A percentile compares a stretch with the other conserved stretches of the same genome.
These are phyloP conservation scores for Piper betle DNA, from an alignment of 164 flowering plant species.

Conservation along the genomic window DNA sequence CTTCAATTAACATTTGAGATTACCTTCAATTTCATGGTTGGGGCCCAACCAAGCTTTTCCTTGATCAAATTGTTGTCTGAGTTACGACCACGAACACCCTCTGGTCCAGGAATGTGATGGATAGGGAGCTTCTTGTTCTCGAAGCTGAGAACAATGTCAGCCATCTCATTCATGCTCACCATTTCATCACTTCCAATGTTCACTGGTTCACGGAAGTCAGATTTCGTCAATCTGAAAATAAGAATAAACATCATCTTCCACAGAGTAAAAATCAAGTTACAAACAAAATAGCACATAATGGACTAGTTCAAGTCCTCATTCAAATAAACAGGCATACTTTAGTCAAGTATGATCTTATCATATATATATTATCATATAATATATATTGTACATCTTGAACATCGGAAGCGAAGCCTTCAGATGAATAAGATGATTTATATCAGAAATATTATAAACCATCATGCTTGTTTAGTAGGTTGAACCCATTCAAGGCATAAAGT, in stretches of 20 bases:
- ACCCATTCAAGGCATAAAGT: too few species aligned
- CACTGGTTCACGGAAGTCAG: slow-evolving; percentile 91
- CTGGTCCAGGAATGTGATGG: slow-evolving; percentile 95
- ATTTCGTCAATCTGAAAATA: slow-evolving; percentile 60
- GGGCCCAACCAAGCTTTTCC: slow-evolving; percentile 97
- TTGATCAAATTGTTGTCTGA: slow-evolving; percentile 92
- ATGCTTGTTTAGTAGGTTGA: too few species aligned
- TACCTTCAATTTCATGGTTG: slow-evolving; percentile 89
- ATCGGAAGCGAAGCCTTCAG: too few species aligned
- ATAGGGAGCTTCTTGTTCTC: slow-evolving; percentile 77
- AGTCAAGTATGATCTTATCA: too few species aligned
- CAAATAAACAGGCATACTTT: too few species aligned
- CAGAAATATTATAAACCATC: too few species aligned
- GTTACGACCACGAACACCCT: slow-evolving; percentile 92
- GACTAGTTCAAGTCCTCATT: too few species aligned
- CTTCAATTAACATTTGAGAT: not conserved
- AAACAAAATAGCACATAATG: too few species aligned
- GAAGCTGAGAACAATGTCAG: slow-evolving; percentile 87
- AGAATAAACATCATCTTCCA: not conserved
- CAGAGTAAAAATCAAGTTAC: not conserved
- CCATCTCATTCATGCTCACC: slow-evolving; percentile 99
- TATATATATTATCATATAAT: too few species aligned
- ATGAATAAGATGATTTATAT: too few species aligned
- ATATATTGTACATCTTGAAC: too few species aligned
- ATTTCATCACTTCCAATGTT: slow-evolving; percentile 97